These are phyloP conservation scores for Beauveria medogensis DNA, from an alignment of 2,329 filamentous ascomycete species.

Conservation along the genomic window DNA sequence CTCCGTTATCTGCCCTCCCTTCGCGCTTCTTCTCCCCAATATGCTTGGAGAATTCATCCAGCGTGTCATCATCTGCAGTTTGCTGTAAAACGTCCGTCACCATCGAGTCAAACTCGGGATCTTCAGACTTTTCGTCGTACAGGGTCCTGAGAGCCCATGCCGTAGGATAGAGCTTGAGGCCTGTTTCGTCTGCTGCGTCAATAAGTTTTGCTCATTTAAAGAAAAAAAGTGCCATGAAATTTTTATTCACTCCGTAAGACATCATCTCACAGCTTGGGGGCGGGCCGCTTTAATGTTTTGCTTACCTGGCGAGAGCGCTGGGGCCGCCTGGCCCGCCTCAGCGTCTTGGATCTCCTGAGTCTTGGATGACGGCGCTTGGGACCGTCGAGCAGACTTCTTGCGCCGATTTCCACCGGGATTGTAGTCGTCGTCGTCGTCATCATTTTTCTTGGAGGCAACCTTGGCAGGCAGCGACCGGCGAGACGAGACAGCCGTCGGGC, in stretches of 20 bases:
- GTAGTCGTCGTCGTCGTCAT: conserved; percentile 36
- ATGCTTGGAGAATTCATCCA: conserved; percentile 42
- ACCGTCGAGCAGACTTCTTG: conserved; percentile 17
- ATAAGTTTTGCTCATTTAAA: conserved; percentile 42
- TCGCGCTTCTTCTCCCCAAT: conserved; percentile 48
- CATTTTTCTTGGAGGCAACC: conserved; percentile 23
- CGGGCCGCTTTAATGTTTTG: background rate
- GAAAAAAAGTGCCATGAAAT: background rate
- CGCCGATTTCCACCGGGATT: conserved; percentile 29
- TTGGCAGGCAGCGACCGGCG: conserved; percentile 17
- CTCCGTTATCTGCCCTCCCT: conserved; percentile 44
- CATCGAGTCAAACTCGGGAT: conserved; percentile 46
- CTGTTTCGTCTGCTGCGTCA: conserved; percentile 50
- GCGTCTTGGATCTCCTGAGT: conserved; percentile 14
- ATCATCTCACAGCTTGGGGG: background rate
- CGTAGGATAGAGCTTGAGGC: conserved; percentile 49
- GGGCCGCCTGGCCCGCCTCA: background rate
- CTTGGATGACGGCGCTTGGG: conserved; percentile 1
- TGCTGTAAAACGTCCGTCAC: conserved; percentile 51
- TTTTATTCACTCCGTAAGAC: background rate
- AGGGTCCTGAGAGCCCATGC: conserved; percentile 53
- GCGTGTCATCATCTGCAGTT: conserved; percentile 44
- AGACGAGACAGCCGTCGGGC: conserved; percentile 15
- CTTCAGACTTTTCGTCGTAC: conserved; percentile 48
- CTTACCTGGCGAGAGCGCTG: conserved; percentile 8